Evolutionary conservation across 2,329 filamentous ascomycete genomes (phyloP), one percentile per base, ranked within the genome.

Genomic region (Anisogramma anomala): DNA sequence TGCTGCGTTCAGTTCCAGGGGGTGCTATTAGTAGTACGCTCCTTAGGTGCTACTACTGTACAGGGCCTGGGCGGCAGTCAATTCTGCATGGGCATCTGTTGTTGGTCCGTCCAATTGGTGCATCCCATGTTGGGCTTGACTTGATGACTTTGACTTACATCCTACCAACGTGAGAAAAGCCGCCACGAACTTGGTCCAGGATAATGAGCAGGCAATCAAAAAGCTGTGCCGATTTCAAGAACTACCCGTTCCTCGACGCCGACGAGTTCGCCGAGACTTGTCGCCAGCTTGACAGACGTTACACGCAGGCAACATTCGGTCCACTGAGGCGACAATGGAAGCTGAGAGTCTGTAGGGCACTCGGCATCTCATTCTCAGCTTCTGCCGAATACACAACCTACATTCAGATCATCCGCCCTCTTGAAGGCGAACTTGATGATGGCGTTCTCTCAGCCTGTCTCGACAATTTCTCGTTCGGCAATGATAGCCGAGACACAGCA

Each of bases 221-320:
- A 10, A 17, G 41, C 35, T 51, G 56, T 14, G 55, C 58, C 11
- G 63, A 63, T 10, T 69, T 74, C 52, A 51, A 58, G 43, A 61
- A 67, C 37, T 85, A 79, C 53, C 81, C 81, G 6, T 73, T 71
- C 44, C 67, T 85, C 20, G 71, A 61, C 9, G 53, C 61, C 9
- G 68, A 74, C 30, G 79, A 84, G 53, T 85, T 85, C 49, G 60
- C 72, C 39, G 69, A 76, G 53, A 73, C 69, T 41, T 84, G 81
- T 57, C 72, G 79, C 50, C 64, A 72, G 41, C 65, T 81, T 17
- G 76, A 80, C 48, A 64, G 68, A 27, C 66, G 58, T 47, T 81
- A 80, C 56, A 66, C 71, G 43, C 71, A 66, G 54, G 75, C 71
- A 40, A 75, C 63, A 25, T 62, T 79, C 3, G 78, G 74, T 2